Evolutionary conservation across 169 alveolate species (phyloP).

Genomic region (Cryptosporidium baileyi): DNA sequence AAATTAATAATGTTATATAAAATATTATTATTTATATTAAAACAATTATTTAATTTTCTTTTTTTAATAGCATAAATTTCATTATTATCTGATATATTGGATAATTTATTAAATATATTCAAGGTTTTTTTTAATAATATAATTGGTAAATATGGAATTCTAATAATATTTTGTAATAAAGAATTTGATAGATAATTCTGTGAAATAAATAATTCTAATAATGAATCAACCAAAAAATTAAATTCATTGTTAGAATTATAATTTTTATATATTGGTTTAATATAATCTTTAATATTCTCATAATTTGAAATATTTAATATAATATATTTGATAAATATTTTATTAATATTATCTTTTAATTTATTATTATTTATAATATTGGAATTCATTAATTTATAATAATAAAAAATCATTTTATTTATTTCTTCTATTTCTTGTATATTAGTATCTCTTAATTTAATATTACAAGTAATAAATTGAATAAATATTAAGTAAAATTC

Average conservation of each 20-base stretch:
- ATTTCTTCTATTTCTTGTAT: background rate
- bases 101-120: background rate
- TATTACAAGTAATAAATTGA: background rate
- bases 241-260: background rate
- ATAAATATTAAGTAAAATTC: background rate
- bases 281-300: background rate
- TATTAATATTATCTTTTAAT: background rate
- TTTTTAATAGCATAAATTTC: background rate
- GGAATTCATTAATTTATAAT: background rate
- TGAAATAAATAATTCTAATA: no score
- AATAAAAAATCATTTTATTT: background rate
- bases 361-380: background rate
- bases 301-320: background rate
- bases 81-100: background rate
- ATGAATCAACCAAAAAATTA: background rate
- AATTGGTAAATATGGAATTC: background rate
- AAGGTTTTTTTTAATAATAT: background rate
- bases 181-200: background rate
- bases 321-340: background rate
- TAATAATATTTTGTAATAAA: background rate
- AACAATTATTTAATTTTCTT: background rate
- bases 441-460: constrained; percentile 4
- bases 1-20: background rate
- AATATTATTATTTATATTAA: background rate
- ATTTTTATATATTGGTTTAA: background rate